Percentiles rank a stretch among this genome's conserved stretches.
Evolutionary conservation across 768 basidiomycete genomes (phyloP).

Genomic region (Termitomyces sp.): DNA sequence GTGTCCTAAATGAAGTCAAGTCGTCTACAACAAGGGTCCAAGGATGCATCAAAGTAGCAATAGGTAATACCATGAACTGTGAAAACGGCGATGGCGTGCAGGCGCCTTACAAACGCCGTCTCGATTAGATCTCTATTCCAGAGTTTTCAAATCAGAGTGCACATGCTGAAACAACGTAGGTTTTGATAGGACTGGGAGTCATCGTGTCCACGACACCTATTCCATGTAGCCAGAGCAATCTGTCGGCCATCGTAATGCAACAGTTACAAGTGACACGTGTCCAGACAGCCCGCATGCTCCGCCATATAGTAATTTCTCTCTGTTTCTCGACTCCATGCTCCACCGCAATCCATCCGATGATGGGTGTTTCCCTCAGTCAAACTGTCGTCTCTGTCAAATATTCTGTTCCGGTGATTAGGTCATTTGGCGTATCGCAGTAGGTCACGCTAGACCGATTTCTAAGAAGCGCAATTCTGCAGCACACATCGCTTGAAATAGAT

Average conservation of each 20-base stretch:
- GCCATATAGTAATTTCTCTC: slow-evolving; percentile 1
- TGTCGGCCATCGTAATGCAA: background rate
- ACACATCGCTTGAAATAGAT: background rate
- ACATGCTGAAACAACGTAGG: background rate
- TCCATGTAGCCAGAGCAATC: background rate
- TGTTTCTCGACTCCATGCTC: background rate
- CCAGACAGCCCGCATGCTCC: slow-evolving; percentile 1
- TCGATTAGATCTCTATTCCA: too few species aligned
- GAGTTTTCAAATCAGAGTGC: background rate
- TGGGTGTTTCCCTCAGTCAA: background rate
- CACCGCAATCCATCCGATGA: too few species aligned
- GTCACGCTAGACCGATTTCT: background rate
- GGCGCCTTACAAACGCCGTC: too few species aligned
- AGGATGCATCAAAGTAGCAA: too few species aligned
- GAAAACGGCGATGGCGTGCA: too few species aligned
- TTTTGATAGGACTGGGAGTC: background rate
- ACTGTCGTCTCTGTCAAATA: background rate
- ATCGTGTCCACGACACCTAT: background rate
- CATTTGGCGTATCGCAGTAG: background rate
- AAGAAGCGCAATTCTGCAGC: background rate
- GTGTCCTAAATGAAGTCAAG: too few species aligned
- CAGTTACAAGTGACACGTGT: background rate
- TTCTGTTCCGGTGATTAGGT: background rate
- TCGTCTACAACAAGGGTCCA: too few species aligned
- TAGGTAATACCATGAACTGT: too few species aligned